A percentile compares a stretch with the other conserved stretches of the same genome.
Evolutionary conservation across 2,329 filamentous ascomycete genomes (phyloP).

Genomic region (Alternaria rosae): DNA sequence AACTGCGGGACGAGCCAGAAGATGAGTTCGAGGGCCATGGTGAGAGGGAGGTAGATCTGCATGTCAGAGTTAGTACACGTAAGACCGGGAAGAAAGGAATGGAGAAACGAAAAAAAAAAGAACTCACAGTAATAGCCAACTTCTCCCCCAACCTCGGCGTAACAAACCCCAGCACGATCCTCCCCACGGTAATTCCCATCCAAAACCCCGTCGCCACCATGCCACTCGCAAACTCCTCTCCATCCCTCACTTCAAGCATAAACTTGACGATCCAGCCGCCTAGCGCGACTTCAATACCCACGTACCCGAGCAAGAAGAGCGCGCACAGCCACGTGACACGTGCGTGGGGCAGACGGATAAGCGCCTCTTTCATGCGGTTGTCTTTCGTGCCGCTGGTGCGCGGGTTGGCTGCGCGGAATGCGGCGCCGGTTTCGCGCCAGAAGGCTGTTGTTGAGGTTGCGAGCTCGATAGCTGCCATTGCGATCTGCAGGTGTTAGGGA

Average conservation of each 20-base stretch:
- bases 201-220: conserved; percentile 83
- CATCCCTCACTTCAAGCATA: conserved; percentile 80
- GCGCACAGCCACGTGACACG: conserved; percentile 76
- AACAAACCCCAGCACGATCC: conserved; percentile 76
- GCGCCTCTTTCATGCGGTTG: conserved; percentile 60
- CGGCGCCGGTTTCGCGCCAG: conserved; percentile 66
- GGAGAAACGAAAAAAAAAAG: background rate
- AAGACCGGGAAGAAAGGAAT: background rate
- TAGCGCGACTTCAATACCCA: conserved; percentile 78
- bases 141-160: conserved; percentile 79
- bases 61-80: background rate
- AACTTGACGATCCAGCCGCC: conserved; percentile 83
- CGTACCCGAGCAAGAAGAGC: conserved; percentile 78
- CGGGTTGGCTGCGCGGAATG: conserved; percentile 63
- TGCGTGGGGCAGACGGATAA: conserved; percentile 55
- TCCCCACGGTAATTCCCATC: conserved; percentile 79
- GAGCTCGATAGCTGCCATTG: conserved; percentile 64
- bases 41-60: conserved; percentile 68
- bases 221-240: conserved; percentile 73
- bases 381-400: conserved; percentile 54
- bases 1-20: conserved; percentile 86
- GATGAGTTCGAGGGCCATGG: conserved; percentile 71
- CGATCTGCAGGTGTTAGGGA: conserved; percentile 52
- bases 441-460: conserved; percentile 63
- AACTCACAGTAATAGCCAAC: conserved; percentile 55